phyloP scores from a whole-genome alignment of 2,329 filamentous ascomycete species.

The Ophiocordyceps unilateralis region DNA sequence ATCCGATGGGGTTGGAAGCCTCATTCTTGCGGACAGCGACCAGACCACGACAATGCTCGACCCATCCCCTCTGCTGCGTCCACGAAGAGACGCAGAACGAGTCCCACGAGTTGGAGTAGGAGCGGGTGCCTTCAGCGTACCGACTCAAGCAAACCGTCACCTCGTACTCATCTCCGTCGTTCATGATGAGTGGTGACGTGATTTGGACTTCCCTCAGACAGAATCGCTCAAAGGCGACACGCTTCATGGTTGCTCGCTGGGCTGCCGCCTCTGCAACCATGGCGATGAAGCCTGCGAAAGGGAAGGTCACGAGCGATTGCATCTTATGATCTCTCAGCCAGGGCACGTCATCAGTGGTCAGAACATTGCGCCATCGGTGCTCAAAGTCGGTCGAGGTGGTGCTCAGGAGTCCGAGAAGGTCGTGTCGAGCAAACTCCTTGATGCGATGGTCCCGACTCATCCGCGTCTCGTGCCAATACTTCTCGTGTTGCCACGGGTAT shows the following conservation, averaged over 20 bases:
- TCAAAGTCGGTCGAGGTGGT: conserved; percentile 26
- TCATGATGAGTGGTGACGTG: conserved; percentile 11
- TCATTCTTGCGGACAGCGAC: conserved; percentile 18
- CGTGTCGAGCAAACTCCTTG: conserved; percentile 21
- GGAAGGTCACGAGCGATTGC: conserved; percentile 37
- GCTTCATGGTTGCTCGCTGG: conserved; percentile 14
- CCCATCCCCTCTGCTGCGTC: conserved; percentile 33
- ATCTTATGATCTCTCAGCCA: conserved; percentile 42
- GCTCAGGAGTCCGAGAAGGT: conserved; percentile 27
- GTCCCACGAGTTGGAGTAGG: conserved; percentile 28
- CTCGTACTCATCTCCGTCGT: conserved; percentile 10
- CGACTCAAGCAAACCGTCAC: conserved; percentile 8
- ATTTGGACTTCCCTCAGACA: conserved; percentile 10
- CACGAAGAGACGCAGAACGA: conserved; percentile 40
- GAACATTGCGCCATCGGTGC: conserved; percentile 30
- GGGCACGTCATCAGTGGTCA: conserved; percentile 30
- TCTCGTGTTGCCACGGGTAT: conserved; percentile 30
- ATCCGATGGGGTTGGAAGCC: conserved; percentile 7
- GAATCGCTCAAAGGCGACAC: conserved; percentile 6
- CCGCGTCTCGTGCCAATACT: conserved; percentile 31
- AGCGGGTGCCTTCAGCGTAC: conserved; percentile 11
- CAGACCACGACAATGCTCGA: conserved; percentile 39
- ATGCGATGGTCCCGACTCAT: conserved; percentile 23
- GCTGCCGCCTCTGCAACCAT: conserved; percentile 31
- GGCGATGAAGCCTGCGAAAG: conserved; percentile 32